Percentiles rank a stretch among this genome's conserved stretches.
phyloP scores from a whole-genome alignment of 2,329 filamentous ascomycete species.

The Sporothrix dimorphospora region DNA sequence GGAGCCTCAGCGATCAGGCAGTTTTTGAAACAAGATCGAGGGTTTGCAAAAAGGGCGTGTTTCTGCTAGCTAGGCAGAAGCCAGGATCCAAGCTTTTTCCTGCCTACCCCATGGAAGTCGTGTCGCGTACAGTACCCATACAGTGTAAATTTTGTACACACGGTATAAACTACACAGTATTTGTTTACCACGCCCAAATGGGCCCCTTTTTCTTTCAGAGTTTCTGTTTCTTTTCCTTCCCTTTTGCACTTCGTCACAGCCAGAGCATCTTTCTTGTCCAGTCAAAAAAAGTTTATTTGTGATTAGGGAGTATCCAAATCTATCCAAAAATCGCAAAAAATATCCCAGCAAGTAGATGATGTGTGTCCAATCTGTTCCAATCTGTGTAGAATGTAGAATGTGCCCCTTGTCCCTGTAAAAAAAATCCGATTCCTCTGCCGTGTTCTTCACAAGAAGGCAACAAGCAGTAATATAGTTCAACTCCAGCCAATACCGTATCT shows the following conservation, averaged over 20 bases:
- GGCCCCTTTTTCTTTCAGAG: background rate
- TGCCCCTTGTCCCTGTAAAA: background rate
- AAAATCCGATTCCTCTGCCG: conserved; percentile 6
- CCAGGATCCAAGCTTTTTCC: background rate
- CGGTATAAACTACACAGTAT: conserved; percentile 3
- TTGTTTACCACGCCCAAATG: background rate
- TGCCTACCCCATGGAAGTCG: background rate
- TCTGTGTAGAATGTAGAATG: conserved; percentile 13
- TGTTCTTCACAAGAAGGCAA: background rate
- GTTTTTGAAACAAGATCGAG: background rate
- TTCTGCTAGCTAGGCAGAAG: conserved; percentile 14
- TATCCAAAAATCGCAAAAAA: too few species aligned
- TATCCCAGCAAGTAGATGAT: background rate
- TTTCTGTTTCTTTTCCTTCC: background rate
- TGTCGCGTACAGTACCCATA: conserved; percentile 1
- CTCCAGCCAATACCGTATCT: conserved; percentile 5
- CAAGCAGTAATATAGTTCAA: conserved; percentile 1
- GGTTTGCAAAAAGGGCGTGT: background rate
- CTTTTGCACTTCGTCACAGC: background rate
- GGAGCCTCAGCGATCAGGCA: background rate
- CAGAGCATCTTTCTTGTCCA: background rate
- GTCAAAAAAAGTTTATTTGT: background rate
- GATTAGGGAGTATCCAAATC: background rate
- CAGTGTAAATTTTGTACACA: background rate
- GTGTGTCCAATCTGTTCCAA: conserved; percentile 18